Evolutionary conservation across 129 eudicot species (phyloP).

Genomic region (Logfia minima): DNA sequence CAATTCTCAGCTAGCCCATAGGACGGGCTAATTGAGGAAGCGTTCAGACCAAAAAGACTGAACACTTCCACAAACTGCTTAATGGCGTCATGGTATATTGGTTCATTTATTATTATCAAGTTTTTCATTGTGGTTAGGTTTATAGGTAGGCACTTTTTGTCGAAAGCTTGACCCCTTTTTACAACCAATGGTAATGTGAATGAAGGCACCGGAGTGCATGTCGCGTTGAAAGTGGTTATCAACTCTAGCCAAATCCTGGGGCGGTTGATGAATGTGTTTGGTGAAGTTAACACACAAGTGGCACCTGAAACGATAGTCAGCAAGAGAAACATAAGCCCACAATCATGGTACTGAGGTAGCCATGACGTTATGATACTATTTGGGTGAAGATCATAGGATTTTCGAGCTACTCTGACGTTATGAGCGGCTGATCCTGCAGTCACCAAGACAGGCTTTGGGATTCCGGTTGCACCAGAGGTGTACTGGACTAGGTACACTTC

Average conservation of each 20-base stretch:
- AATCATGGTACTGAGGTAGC: conserved; percentile 91
- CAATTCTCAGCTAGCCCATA: conserved; percentile 85
- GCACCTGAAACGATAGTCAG: conserved; percentile 75
- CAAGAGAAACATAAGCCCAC: conserved; percentile 79
- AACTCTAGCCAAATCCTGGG: conserved; percentile 87
- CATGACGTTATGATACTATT: conserved; percentile 66
- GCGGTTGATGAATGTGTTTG: conserved; percentile 54
- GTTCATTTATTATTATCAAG: conserved; percentile 75
- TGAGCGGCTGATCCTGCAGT: conserved; percentile 89
- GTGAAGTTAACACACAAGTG: conserved; percentile 67
- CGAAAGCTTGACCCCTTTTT: conserved; percentile 52
- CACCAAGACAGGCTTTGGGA: conserved; percentile 74
- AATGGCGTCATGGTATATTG: conserved; percentile 54
- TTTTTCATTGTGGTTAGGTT: conserved; percentile 56
- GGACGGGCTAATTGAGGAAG: conserved; percentile 59
- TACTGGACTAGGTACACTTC: conserved; percentile 72
- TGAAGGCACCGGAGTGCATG: conserved; percentile 80
- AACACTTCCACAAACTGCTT: conserved; percentile 54
- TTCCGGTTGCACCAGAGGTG: conserved; percentile 81
- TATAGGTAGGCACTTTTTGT: conserved; percentile 33
- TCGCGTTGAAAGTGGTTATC: conserved; percentile 63
- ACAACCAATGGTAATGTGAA: conserved; percentile 72
- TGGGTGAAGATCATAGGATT: conserved; percentile 64
- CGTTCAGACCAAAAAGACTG: conserved; percentile 51
- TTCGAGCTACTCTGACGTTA: conserved; percentile 68